A percentile compares a stretch with the other conserved stretches of the same genome.
Evolutionary conservation across 2,329 filamentous ascomycete genomes (phyloP).

Genomic region (Colletotrichum lindemuthianum): DNA sequence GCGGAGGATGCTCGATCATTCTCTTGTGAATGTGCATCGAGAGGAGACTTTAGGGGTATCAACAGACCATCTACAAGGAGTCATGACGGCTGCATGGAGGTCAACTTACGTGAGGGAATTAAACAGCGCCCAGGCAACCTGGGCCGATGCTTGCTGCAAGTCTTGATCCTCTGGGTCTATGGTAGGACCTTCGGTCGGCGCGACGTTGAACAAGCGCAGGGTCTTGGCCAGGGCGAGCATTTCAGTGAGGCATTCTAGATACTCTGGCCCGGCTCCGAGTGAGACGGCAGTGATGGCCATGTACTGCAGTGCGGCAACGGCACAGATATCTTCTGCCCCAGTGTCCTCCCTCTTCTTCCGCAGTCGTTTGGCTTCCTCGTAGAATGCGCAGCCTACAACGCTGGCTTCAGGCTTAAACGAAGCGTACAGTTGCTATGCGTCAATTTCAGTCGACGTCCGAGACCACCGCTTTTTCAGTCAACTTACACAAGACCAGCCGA

Average conservation of each 20-base stretch:
- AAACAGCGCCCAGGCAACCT: conserved; percentile 9
- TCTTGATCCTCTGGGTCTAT: neutral
- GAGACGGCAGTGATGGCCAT: conserved; percentile 1
- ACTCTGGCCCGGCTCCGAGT: neutral
- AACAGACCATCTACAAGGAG: no score
- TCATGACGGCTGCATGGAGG: neutral
- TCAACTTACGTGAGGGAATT: conserved; percentile 3
- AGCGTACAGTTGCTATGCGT: conserved; percentile 1
- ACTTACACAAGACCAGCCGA: conserved; percentile 17
- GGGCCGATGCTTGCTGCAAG: neutral
- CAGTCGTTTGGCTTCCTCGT: neutral
- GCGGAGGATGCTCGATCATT: neutral
- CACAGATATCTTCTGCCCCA: neutral
- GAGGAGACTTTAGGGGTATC: neutral
- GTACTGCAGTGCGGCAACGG: conserved; percentile 1
- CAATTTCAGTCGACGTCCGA: neutral
- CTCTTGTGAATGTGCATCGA: conserved; percentile 1
- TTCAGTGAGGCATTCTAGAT: conserved; percentile 1
- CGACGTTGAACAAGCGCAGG: conserved; percentile 2
- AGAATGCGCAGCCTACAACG: neutral
- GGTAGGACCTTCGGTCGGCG: neutral
- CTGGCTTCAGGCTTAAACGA: neutral
- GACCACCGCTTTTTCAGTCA: neutral
- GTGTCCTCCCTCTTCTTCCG: neutral
- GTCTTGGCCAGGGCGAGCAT: neutral